Conservation (phyloP, 371 early-diverging fungal genomes). For the Mucor saturninus region DNA sequence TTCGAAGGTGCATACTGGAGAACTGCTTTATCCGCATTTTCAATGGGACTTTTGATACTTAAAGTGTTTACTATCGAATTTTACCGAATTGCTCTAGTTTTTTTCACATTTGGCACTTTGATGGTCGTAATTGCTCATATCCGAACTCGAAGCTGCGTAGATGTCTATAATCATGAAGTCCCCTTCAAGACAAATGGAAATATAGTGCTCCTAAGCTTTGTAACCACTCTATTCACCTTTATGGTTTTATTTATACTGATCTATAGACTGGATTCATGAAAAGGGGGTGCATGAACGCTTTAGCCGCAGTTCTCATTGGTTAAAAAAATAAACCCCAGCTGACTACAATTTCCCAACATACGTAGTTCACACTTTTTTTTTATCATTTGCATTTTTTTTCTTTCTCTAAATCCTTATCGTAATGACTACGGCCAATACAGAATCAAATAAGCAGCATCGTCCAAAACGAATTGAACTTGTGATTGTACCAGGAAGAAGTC, state of each 20-base stretch:
- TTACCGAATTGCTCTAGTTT: slow-evolving; percentile 72
- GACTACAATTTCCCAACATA: too few relatives aligned
- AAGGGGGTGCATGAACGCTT: not conserved
- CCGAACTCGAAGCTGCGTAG: slow-evolving; percentile 49
- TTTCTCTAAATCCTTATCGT: not conserved
- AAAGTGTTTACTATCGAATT: slow-evolving; percentile 72
- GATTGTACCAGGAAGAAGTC: slow-evolving; percentile 58
- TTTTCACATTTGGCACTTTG: slow-evolving; percentile 67
- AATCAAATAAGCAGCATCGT: not conserved
- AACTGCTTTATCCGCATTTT: slow-evolving; percentile 71
- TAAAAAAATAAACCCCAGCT: too few relatives aligned
- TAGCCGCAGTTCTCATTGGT: too few relatives aligned
- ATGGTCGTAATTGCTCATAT: slow-evolving; percentile 67
- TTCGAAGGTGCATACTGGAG: slow-evolving; percentile 84
- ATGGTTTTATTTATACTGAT: slow-evolving; percentile 45
- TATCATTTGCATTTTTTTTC: slow-evolving; percentile 2
- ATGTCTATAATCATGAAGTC: slow-evolving; percentile 40
- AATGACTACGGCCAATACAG: not conserved
- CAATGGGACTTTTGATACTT: slow-evolving; percentile 66
- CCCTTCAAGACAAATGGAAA: slow-evolving; percentile 46
- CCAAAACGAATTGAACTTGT: slow-evolving; percentile 57
- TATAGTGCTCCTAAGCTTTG: slow-evolving; percentile 49
- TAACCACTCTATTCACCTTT: slow-evolving; percentile 47
- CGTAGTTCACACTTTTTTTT: slow-evolving; percentile 6
- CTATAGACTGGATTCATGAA: slow-evolving; percentile 6